phyloP scores from a whole-genome alignment of 116 monocot species.

The Cymodocea nodosa region DNA sequence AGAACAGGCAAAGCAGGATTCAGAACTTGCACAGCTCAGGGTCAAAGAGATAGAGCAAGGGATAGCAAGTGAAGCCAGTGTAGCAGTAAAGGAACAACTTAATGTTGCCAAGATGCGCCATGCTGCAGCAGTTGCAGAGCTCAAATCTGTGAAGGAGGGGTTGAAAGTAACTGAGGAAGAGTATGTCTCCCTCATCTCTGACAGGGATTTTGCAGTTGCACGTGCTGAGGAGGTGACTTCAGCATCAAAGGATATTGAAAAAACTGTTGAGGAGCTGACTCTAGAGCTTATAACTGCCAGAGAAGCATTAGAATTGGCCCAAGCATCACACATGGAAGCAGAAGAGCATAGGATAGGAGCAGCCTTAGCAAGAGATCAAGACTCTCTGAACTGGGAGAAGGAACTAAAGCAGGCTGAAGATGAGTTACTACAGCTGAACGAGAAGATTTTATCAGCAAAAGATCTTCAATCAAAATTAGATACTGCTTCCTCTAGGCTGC shows the following conservation, averaged over 20 bases:
- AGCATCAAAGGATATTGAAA: constrained; percentile 51
- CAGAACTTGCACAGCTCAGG: constrained; percentile 60
- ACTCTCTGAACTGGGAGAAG: constrained; percentile 50
- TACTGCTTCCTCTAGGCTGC: constrained; percentile 27
- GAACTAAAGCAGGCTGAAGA: constrained; percentile 63
- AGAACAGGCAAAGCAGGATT: constrained; percentile 66
- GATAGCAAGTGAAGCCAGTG: constrained; percentile 43
- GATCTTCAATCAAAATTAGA: constrained; percentile 58
- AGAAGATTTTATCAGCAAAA: constrained; percentile 30
- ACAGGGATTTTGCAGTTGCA: constrained; percentile 26
- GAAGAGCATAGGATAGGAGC: constrained; percentile 61
- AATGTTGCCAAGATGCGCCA: constrained; percentile 52
- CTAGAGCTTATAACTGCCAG: constrained; percentile 49
- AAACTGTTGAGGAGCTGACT: constrained; percentile 49
- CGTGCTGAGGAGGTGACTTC: constrained; percentile 36
- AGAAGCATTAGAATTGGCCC: constrained; percentile 48
- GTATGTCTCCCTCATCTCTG: constrained; percentile 27
- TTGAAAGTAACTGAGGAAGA: constrained; percentile 26
- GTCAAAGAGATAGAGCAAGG: constrained; percentile 65
- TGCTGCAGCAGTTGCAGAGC: constrained; percentile 37
- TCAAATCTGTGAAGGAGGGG: constrained; percentile 41
- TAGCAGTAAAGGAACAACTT: constrained; percentile 48
- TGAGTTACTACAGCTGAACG: constrained; percentile 29
- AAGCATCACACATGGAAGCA: constrained; percentile 58
- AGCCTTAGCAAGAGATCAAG: constrained; percentile 58